Base-by-base conservation (phyloP, 2,329 filamentous ascomycete genomes). In the Tolypocladium cylindrosporum region DNA sequence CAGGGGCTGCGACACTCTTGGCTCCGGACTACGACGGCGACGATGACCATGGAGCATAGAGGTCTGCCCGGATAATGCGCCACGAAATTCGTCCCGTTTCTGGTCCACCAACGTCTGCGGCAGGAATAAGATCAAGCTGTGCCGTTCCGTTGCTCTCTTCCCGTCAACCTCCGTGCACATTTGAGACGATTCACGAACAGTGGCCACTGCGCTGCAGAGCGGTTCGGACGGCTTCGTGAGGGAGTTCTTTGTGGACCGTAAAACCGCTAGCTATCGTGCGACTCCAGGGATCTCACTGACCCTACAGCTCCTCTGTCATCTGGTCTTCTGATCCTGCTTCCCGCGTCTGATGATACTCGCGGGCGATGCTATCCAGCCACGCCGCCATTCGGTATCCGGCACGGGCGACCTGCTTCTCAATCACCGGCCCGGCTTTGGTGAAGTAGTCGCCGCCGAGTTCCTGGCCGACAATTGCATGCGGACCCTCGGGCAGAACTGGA, bases 381-480 rank as follows among this genome's bases (percentile, higher is more conserved):
- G 79, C 79, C 2, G 83, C 87, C 68, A 90, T 77, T 54, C 88
- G 79, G 68, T 84, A 88, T 13, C 88, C 88, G 4, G 84, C 88
- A 62, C 81, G 82, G 9, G 87, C 87, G 60, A 91, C 77, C 67
- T 87, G 83, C 59, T 81, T 67, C 70, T 90, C 84, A 52, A 90
- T 76, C 58, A 86, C 80, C 24, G 80, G 82, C n/a, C 80, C 81
- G 2, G 85, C 86, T 39, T 76, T 78, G 39, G 83, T 76, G 65
- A 83, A 89, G 70, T 90, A 90, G 40, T 79, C 77, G 0, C 81
- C 82, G 36, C 79, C 79, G 31, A 89, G 74, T 66, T 89, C 85
- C 69, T 83, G 75, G 21, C 78, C 80, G 16, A 72, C 74, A 56
- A 88, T 83, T 9, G 79, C 83, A 24, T 73, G 71, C 16, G 80